phyloP scores from a whole-genome alignment of 2,329 filamentous ascomycete genomes.

The Elsinoe australis region DNA sequence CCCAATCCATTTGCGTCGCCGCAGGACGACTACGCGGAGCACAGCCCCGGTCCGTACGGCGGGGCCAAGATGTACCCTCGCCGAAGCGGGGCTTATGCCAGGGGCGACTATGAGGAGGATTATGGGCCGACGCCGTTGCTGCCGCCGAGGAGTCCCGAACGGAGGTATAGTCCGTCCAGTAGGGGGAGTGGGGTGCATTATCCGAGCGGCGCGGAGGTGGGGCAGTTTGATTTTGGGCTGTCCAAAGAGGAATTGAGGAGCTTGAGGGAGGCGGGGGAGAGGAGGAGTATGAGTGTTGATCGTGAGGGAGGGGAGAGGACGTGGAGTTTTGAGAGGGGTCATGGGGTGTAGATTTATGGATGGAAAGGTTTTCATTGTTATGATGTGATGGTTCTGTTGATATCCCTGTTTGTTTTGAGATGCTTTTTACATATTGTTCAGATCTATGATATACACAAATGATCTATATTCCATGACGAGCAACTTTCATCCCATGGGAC shows the following conservation, averaged over 20 bases:
- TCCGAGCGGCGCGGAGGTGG: slow-evolving; percentile 17
- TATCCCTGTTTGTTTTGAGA: slow-evolving; percentile 2
- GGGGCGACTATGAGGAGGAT: slow-evolving; percentile 12
- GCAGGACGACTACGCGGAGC: slow-evolving; percentile 15
- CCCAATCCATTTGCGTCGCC: slow-evolving; percentile 18
- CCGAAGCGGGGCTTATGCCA: slow-evolving; percentile 1
- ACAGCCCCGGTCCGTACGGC: slow-evolving; percentile 5
- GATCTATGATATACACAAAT: no score
- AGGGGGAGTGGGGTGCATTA: slow-evolving; percentile 18
- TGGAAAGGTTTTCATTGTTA: neutral
- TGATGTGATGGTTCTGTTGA: slow-evolving; percentile 1
- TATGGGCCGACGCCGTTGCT: slow-evolving; percentile 18
- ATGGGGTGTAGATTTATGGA: neutral
- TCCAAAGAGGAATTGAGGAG: slow-evolving; percentile 8
- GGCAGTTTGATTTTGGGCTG: slow-evolving; percentile 19
- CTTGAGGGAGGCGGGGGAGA: slow-evolving; percentile 10
- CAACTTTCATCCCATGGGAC: no score
- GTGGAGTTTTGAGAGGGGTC: slow-evolving; percentile 11
- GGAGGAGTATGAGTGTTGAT: neutral
- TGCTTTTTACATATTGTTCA: neutral
- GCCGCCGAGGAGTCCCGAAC: slow-evolving; percentile 16
- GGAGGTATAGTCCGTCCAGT: slow-evolving; percentile 16
- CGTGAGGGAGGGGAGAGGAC: slow-evolving; percentile 3
- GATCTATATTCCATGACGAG: no score
- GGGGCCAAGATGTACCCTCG: neutral